A percentile compares a stretch with the other conserved stretches of the same genome.
phyloP scores from a whole-genome alignment of 2,329 filamentous ascomycete genomes.

The Davidsoniella neocaledoniae region DNA sequence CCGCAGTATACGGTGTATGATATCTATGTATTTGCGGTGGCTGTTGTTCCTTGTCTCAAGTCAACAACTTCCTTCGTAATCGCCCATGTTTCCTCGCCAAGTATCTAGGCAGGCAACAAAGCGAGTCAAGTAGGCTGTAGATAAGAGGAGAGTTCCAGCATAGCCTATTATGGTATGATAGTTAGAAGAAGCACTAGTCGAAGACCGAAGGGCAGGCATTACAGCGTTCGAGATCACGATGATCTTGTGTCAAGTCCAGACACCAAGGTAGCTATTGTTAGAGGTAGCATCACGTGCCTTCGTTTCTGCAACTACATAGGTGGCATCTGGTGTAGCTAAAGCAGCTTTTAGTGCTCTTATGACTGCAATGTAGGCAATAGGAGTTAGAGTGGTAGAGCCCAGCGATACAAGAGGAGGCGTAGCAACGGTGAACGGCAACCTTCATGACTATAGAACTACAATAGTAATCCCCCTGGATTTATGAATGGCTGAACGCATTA shows the following conservation, averaged over 20 bases:
- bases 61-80: neutral
- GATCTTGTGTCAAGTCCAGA: neutral
- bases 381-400: constrained; percentile 31
- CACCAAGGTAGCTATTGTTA: neutral
- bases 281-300: neutral
- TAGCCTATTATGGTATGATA: constrained; percentile 34
- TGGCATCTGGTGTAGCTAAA: neutral
- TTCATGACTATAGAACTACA: constrained; percentile 6
- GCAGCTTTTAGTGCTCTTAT: constrained; percentile 27
- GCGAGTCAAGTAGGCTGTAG: constrained; percentile 47
- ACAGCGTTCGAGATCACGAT: neutral
- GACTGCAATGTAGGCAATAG: constrained; percentile 29
- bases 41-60: neutral
- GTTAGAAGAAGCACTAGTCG: constrained; percentile 32
- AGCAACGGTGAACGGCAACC: constrained; percentile 21
- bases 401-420: constrained; percentile 31
- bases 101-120: constrained; percentile 42
- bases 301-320: neutral
- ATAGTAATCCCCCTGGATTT: no score
- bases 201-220: neutral
- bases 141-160: constrained; percentile 44
- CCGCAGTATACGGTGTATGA: neutral
- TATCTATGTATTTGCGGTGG: neutral
- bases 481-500: constrained; percentile 44
- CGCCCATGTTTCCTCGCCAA: neutral